These are phyloP conservation scores for Knoxia roxburghii DNA, from an alignment of 257 asterid genomes.

Conservation along the genomic window DNA sequence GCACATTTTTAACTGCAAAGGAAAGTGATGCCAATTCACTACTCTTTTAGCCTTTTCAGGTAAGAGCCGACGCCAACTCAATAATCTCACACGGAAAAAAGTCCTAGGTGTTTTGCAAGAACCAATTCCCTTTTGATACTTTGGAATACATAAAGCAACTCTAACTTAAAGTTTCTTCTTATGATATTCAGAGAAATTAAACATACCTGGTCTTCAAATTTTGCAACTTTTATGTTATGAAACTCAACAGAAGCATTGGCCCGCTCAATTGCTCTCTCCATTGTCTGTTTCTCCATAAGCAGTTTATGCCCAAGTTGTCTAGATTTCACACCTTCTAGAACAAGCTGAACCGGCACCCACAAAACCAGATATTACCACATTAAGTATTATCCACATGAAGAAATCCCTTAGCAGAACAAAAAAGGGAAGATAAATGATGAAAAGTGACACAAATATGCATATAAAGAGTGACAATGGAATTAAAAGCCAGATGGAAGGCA, in stretches of 20 bases:
- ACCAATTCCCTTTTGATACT: neutral
- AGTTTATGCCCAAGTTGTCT: conserved; percentile 59
- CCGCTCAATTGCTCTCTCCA: conserved; percentile 59
- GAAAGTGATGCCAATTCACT: conserved; percentile 15
- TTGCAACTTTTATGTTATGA: conserved; percentile 55
- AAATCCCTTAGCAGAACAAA: neutral
- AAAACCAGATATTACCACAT: conserved; percentile 11
- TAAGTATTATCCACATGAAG: neutral
- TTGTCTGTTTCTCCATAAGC: conserved; percentile 54
- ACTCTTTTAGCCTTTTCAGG: no score
- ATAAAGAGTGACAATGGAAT: neutral
- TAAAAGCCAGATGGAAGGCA: neutral
- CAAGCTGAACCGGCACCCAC: conserved; percentile 58
- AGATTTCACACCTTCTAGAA: conserved; percentile 72
- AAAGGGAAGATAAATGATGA: neutral
- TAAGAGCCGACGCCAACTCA: no score
- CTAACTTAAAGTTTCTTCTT: conserved; percentile 1
- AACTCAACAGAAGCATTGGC: conserved; percentile 53
- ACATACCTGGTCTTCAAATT: conserved; percentile 87
- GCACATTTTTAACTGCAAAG: conserved; percentile 69
- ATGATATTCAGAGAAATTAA: conserved; percentile 5
- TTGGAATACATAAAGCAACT: neutral
- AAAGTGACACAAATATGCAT: neutral
- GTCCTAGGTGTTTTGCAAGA: no score
- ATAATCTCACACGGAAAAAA: no score